Percentiles rank a stretch among this genome's conserved stretches.
phyloP scores from a whole-genome alignment of 2,329 filamentous ascomycete genomes.

The Aaosphaeria pasadenensis region DNA sequence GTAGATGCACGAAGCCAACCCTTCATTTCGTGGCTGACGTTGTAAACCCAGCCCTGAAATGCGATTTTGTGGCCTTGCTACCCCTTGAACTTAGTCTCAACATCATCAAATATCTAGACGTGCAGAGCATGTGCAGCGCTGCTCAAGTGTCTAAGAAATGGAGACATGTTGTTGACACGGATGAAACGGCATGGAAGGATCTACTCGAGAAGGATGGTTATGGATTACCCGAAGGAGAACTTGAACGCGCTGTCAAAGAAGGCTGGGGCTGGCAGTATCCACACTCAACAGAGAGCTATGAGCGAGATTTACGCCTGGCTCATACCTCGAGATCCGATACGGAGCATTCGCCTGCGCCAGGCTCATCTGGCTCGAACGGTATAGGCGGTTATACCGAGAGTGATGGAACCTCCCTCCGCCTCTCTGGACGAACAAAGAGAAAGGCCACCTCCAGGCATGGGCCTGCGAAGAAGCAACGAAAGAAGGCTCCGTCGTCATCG shows the following conservation, averaged over 20 bases:
- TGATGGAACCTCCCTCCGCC: slow-evolving; percentile 16
- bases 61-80: slow-evolving; percentile 82
- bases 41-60: slow-evolving; percentile 91
- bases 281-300: slow-evolving; percentile 68
- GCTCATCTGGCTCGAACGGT: slow-evolving; percentile 20
- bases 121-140: slow-evolving; percentile 80
- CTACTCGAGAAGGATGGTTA: slow-evolving; percentile 84
- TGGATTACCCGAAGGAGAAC: slow-evolving; percentile 72
- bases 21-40: slow-evolving; percentile 85
- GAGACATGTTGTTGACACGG: slow-evolving; percentile 85
- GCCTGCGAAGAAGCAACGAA: slow-evolving; percentile 54
- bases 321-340: slow-evolving; percentile 37
- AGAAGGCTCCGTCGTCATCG: slow-evolving; percentile 49
- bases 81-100: slow-evolving; percentile 85
- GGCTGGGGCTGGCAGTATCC: slow-evolving; percentile 99
- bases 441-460: slow-evolving; percentile 36
- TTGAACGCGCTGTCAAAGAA: slow-evolving; percentile 80
- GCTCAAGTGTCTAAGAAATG: slow-evolving; percentile 93
- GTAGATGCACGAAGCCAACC: slow-evolving; percentile 82
- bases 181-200: slow-evolving; percentile 95
- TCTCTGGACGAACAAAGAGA: slow-evolving; percentile 30
- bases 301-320: slow-evolving; percentile 69
- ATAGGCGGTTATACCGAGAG: slow-evolving; percentile 14
- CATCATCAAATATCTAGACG: slow-evolving; percentile 81
- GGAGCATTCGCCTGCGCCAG: slow-evolving; percentile 21